Evolutionary conservation across 495 filamentous ascomycete genomes (phyloP), one percentile per base, ranked within the genome.

Genomic region (Talaromyces proteolyticus): DNA sequence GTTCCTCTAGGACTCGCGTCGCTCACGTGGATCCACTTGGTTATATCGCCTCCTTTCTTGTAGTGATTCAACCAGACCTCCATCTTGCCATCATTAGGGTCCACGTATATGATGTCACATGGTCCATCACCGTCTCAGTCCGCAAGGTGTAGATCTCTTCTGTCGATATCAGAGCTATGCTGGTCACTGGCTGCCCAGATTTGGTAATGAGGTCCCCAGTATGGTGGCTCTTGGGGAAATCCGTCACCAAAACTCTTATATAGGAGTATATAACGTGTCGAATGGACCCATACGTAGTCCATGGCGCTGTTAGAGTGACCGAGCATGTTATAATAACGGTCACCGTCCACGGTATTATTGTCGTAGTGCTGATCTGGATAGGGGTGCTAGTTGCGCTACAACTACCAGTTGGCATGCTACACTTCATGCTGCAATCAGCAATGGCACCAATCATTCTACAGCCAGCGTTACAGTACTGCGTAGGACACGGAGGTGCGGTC

Each of bases 61-160:
- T 44, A 57, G 19, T 54, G 54, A 46, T 60, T 66, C 17, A 53
- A 10, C 58, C 58, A 66, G 12, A 61, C 47, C 8, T 53, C 42
- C 18, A 55, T 51, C 38, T 50, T 10, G 0, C 55, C 52, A 18
- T 38, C 56, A 21, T 49, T 20, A 16, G 54, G 52, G 21, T 66
- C 44, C 5, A 60, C 49, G 4, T 49, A 51, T 29, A 60, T 48
- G 39, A 66, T 57, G 41, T 66, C 63, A 54, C 57, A 62, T 2
- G 45, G 18, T 17, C 63, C 59, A 47, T 62, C 57, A 23, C 61
- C 61, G 51, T 66, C 47, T 51, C 54, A 66, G 51, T 64, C 61
- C 2, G 44, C 53, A 39, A 64, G 51, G 26, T 62, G 59, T 12
- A 66, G n/a, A 47, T 56, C 55, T 22, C 58, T 54, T 10, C 63